Base-by-base conservation (phyloP, 768 basidiomycete genomes). In the Suillus discolor region DNA sequence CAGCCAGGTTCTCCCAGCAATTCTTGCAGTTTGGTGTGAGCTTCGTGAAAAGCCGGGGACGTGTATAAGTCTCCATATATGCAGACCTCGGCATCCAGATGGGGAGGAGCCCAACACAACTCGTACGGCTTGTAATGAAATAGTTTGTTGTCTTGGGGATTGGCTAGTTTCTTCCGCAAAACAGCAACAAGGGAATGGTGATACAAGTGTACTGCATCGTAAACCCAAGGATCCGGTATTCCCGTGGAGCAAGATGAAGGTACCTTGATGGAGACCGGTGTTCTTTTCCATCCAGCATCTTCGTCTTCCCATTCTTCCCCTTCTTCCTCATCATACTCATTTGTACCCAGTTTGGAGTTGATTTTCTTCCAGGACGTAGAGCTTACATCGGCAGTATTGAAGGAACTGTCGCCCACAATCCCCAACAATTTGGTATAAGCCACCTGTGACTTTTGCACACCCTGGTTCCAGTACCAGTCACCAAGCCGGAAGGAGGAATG, bases 111-210 rank as follows among this genome's bases (percentile, higher is more conserved):
- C 72, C 72, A 73, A 7, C 11, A 42, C 38, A 70, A 36, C 39
- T 69, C 55, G 47, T 65, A 71, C 2, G 67, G 71, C 39, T 71
- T 53, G 25, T 63, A 66, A 62, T 69, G 69, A 54, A 73, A 73
- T 23, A 39, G 53, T 3, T 44, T 9, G 15, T 53, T 34, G 28
- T 61, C n/a, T 16, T 4, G 28, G 4, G 62, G 42, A 62, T 69
- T 69, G 6, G 62, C 16, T 25, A 73, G 20, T 54, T 70, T 72
- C 47, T 72, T 70, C n/a, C 62, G 23, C 31, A 73, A 45, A 11
- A 72, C 61, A 1, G 65, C 64, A 3, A 72, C 49, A 23, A 72
- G 57, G 18, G 63, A 70, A 5, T 63, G 63, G 28, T 28, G 28
- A 28, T 28, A 28, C 28, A 28, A 28, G 28, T 28, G 28, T 28